A percentile compares a stretch with the other conserved stretches of the same genome.
phyloP scores from a whole-genome alignment of 163 green algal genomes.

The Smithsoniella earleae region DNA sequence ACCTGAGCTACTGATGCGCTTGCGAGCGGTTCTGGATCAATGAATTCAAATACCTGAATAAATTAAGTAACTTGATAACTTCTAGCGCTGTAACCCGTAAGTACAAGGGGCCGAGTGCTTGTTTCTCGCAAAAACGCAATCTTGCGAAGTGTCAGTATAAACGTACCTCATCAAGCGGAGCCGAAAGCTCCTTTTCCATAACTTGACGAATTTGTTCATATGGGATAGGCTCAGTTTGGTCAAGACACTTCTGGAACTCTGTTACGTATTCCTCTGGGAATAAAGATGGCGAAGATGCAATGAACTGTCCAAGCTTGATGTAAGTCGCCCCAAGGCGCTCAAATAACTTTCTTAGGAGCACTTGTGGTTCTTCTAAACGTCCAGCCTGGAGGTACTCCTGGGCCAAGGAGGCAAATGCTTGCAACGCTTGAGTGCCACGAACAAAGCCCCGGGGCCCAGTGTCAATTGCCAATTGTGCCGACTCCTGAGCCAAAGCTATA shows the following conservation, averaged over 20 bases:
- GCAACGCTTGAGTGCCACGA: constrained; percentile 32
- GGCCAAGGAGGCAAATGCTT: constrained; percentile 32
- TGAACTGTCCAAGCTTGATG: constrained; percentile 96
- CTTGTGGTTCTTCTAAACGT: constrained; percentile 35
- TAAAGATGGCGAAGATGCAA: constrained; percentile 84
- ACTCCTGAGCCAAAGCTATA: not conserved
- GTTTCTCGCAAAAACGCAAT: too few relatives aligned
- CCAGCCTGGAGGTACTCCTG: constrained; percentile 34
- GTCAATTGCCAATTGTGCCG: not conserved
- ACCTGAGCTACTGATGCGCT: constrained; percentile 82
- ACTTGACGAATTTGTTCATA: constrained; percentile 65
- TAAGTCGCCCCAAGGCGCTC: constrained; percentile 91
- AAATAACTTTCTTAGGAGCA: constrained; percentile 81
- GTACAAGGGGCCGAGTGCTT: too few relatives aligned
- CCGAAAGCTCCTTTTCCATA: constrained; percentile 64
- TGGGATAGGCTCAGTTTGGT: constrained; percentile 63
- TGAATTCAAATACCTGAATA: constrained; percentile 60
- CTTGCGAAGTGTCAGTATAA: too few relatives aligned
- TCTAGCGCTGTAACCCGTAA: too few relatives aligned
- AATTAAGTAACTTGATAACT: too few relatives aligned
- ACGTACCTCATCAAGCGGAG: constrained; percentile 25
- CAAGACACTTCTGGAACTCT: constrained; percentile 94
- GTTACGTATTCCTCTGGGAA: constrained; percentile 90
- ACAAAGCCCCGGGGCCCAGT: not conserved
- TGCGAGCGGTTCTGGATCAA: constrained; percentile 74